Conservation (phyloP, 768 basidiomycete species). For the Rhodosporidiobolus sp. region DNA sequence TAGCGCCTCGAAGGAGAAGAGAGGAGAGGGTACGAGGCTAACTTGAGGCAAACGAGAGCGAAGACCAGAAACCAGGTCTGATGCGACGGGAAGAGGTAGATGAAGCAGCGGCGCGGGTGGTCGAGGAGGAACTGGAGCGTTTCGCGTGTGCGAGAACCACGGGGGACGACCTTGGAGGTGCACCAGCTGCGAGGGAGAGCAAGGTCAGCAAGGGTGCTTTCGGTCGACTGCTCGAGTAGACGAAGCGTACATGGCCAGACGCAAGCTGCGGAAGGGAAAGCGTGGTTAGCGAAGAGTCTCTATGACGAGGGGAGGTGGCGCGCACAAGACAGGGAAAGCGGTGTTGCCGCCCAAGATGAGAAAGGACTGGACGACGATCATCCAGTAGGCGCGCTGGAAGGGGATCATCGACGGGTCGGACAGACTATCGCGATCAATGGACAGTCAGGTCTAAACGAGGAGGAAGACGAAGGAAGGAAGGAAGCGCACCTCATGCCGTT, state of each 20-base stretch:
- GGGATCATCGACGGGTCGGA: constrained; percentile 84
- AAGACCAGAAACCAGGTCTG: constrained; percentile 43
- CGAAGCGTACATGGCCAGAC: constrained; percentile 71
- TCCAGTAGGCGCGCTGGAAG: constrained; percentile 61
- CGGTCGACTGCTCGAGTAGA: not conserved
- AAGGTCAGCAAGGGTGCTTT: constrained; percentile 9
- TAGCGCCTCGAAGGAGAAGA: not conserved
- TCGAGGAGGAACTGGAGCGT: constrained; percentile 88
- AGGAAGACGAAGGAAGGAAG: not conserved
- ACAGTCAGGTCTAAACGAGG: too few species aligned
- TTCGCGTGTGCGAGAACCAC: constrained; percentile 63
- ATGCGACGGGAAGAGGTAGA: constrained; percentile 41
- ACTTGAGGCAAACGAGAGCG: constrained; percentile 37
- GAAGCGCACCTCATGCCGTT: constrained; percentile 59
- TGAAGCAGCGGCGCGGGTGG: constrained; percentile 67
- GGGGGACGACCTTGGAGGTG: constrained; percentile 61
- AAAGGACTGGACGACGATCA: constrained; percentile 60
- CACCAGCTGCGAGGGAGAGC: constrained; percentile 61
- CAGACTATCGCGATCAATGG: constrained; percentile 17
- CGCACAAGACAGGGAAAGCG: constrained; percentile 65
- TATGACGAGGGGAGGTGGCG: constrained; percentile 42
- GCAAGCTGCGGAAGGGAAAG: constrained; percentile 56
- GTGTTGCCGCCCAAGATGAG: constrained; percentile 90
- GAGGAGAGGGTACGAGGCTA: not conserved
- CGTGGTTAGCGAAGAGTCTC: not conserved